These are phyloP conservation scores for Penicillium simplicissimum DNA, from an alignment of 495 filamentous ascomycete species.

Conservation along the genomic window DNA sequence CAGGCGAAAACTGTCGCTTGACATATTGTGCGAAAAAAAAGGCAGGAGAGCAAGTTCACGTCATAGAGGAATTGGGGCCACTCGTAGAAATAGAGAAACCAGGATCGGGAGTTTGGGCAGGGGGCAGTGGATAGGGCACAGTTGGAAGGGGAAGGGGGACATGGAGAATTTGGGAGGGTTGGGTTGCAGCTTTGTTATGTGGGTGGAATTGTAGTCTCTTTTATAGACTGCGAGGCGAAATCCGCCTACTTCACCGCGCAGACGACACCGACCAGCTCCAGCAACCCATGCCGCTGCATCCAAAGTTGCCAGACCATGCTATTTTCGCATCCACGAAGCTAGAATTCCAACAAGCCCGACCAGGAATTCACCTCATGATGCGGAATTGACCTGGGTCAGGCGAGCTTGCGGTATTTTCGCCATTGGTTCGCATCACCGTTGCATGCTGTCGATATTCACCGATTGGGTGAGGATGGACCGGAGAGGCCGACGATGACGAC, in stretches of 20 bases:
- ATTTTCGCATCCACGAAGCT: no score
- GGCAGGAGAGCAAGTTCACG: not conserved
- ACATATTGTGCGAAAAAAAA: slow-evolving; percentile 10
- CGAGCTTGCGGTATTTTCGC: no score
- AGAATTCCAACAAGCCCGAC: no score
- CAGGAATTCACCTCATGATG: no score
- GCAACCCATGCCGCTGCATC: no score
- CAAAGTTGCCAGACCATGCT: no score
- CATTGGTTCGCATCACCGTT: no score
- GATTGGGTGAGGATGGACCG: no score
- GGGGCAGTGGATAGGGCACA: not conserved
- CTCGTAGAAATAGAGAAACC: not conserved
- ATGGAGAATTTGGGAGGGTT: not conserved
- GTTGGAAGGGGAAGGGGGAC: not conserved
- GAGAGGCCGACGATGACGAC: slow-evolving; percentile 13
- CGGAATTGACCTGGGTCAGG: no score
- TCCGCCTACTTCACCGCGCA: not conserved
- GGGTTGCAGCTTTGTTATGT: not conserved
- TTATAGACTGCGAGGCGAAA: slow-evolving; percentile 8
- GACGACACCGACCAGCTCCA: no score
- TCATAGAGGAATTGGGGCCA: not conserved
- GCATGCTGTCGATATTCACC: no score
- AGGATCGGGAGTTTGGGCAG: not conserved
- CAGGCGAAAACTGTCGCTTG: slow-evolving; percentile 14
- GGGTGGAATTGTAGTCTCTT: slow-evolving; percentile 5